phyloP scores from a whole-genome alignment of 805 yeast genomes.

The Maudiozyma turicensis region DNA sequence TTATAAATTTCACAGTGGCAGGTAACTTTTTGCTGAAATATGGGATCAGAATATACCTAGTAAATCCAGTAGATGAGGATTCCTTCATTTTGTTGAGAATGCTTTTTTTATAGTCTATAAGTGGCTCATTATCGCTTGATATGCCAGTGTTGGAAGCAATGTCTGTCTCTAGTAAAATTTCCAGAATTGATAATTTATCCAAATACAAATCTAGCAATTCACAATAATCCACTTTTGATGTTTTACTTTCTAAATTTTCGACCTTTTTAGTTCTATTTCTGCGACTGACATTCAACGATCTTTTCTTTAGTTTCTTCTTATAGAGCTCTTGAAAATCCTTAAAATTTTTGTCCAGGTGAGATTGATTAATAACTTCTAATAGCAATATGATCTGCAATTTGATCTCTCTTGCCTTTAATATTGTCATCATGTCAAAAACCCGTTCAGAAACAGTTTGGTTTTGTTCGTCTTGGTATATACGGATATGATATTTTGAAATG shows the following conservation, averaged over 20 bases:
- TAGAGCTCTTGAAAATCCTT: constrained; percentile 25
- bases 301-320: constrained; percentile 16
- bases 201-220: constrained; percentile 35
- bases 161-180: constrained; percentile 34
- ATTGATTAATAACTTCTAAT: constrained; percentile 35
- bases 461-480: background rate
- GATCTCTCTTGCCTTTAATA: constrained; percentile 45
- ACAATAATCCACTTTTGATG: constrained; percentile 14
- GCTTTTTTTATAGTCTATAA: constrained; percentile 18
- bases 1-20: constrained; percentile 34
- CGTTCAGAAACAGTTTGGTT: background rate
- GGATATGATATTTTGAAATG: constrained; percentile 7
- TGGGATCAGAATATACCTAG: constrained; percentile 45
- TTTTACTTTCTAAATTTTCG: constrained; percentile 5
- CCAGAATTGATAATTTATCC: constrained; percentile 48
- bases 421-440: constrained; percentile 24
- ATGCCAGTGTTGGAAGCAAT: background rate
- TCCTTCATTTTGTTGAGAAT: constrained; percentile 26
- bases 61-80: constrained; percentile 37
- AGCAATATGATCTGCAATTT: constrained; percentile 43
- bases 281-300: constrained; percentile 28
- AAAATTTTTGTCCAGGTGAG: constrained; percentile 29
- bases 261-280: constrained; percentile 11
- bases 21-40: constrained; percentile 44
- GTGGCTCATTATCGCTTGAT: constrained; percentile 1